Evolutionary conservation across 192 early-diverging fungal genomes (phyloP).

Genomic region (Physocladia obscura): DNA sequence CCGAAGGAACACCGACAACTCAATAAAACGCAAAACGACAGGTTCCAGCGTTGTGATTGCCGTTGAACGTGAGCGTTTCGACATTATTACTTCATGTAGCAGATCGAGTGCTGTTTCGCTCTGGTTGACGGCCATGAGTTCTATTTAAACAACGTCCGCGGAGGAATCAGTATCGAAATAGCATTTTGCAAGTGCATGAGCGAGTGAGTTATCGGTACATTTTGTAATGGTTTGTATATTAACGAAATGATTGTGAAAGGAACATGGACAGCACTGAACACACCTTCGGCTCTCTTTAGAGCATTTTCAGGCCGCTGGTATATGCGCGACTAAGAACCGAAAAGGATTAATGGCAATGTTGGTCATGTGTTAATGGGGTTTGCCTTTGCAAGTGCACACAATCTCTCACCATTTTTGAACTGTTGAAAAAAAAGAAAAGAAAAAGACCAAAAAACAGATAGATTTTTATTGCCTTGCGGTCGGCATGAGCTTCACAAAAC

Average conservation of each 20-base stretch:
- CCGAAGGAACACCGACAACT: conserved; percentile 83
- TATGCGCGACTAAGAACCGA: conserved; percentile 31
- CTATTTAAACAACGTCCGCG: no score
- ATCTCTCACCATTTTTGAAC: background rate
- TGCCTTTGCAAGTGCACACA: no score
- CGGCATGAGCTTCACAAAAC: no score
- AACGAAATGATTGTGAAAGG: no score
- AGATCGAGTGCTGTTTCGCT: conserved; percentile 77
- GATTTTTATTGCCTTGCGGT: no score
- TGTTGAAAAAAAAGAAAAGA: background rate
- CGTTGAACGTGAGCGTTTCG: conserved; percentile 81
- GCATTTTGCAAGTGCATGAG: no score
- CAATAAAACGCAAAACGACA: conserved; percentile 89
- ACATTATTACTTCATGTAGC: conserved; percentile 89
- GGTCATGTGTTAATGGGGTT: no score
- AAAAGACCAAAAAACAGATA: no score
- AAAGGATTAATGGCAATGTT: no score
- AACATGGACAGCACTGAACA: background rate
- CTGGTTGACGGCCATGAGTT: conserved; percentile 84
- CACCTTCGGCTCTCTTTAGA: conserved; percentile 84
- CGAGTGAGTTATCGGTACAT: no score
- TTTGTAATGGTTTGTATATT: no score
- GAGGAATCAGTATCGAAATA: no score
- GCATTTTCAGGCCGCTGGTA: conserved; percentile 81
- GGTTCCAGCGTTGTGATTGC: conserved; percentile 83